Base-by-base conservation (phyloP, 148 eudicot genomes). In the Cornus florida region DNA sequence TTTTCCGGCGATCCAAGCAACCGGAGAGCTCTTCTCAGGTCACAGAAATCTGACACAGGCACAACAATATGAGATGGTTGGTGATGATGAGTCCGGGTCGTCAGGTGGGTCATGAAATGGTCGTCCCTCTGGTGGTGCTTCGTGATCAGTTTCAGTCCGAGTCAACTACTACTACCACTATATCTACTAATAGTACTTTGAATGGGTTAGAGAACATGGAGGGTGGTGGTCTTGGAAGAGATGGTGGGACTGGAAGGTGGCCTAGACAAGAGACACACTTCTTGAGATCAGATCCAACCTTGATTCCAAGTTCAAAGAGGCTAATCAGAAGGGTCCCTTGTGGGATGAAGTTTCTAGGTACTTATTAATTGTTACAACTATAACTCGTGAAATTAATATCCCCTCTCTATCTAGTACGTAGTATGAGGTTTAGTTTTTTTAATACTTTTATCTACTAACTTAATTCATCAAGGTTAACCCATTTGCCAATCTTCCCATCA, bases 301-400 rank as follows among this genome's bases (percentile, higher is more conserved):
- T 70, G 95, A 94, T 84, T 77, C 89, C 62, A 94, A 89, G 93
- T 96, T 96, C 75, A 96, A 96, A 81, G 99, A 96, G 81, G 98
- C 97, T 73, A 94, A 92, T 81, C 98, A 96, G 60, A 96, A 96
- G 67, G 99, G 99, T 65, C 99, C 98, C 59, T 86, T 96, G 75
- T 96, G 99, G 99, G 99, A 94, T 88, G 99, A 96, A 86, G 92
- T 96, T 80, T 92, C 98, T 84, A 96, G 99, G 99, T 84, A 43
- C 8, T 4, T 3, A 43, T 35, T 35, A 35, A 35, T 35, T 35
- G 5, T 2, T 35, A 35, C 28, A 28, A 28, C 28, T 28, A 28
- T 28, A 28, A 28, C 28, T 28, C 1, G 28, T 28, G 28, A 35
- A 35, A 35, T 35, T 35, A 35, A 35, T 35, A 35, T 4, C 38